A percentile compares a stretch with the other conserved stretches of the same genome.
Conservation (phyloP, 495 filamentous ascomycete genomes). For the Glutinoglossum americanum region DNA sequence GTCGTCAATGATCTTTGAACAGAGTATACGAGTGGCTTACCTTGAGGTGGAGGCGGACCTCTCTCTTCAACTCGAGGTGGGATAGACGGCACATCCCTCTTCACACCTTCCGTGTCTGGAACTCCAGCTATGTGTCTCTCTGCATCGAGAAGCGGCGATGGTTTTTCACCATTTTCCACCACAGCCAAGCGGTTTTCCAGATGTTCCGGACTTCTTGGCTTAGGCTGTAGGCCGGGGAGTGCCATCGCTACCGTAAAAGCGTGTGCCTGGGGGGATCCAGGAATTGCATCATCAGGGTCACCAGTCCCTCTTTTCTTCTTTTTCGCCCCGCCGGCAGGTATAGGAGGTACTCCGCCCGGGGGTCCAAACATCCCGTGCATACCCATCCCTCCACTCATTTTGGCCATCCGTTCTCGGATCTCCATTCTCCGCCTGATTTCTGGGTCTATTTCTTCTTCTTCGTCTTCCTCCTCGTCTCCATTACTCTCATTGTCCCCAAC, state of each 20-base stretch:
- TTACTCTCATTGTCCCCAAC: constrained; percentile 19
- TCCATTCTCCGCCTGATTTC: constrained; percentile 75
- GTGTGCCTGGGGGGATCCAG: constrained; percentile 12
- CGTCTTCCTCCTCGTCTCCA: constrained; percentile 36
- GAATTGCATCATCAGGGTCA: constrained; percentile 22
- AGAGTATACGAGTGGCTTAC: constrained; percentile 19
- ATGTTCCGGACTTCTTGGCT: constrained; percentile 15
- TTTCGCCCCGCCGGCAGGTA: constrained; percentile 39
- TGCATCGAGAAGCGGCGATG: constrained; percentile 11
- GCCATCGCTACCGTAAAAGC: constrained; percentile 51
- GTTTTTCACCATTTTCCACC: constrained; percentile 19
- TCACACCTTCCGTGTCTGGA: constrained; percentile 42
- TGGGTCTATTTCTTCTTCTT: constrained; percentile 81
- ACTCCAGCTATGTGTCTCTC: constrained; percentile 25
- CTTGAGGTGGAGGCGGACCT: constrained; percentile 23
- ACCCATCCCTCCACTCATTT: constrained; percentile 96
- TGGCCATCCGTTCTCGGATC: constrained; percentile 84
- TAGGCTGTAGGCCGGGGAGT: constrained; percentile 43
- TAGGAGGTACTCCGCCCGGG: constrained; percentile 43
- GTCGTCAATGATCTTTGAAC: constrained; percentile 13
- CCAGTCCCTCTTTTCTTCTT: constrained; percentile 28
- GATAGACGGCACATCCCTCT: constrained; percentile 21
- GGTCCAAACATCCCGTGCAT: constrained; percentile 87
- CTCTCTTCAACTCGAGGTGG: constrained; percentile 12
- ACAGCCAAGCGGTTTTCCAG: constrained; percentile 10